Evolutionary conservation across 2,329 filamentous ascomycete species (phyloP).

Genomic region (Fusarium proliferatum): DNA sequence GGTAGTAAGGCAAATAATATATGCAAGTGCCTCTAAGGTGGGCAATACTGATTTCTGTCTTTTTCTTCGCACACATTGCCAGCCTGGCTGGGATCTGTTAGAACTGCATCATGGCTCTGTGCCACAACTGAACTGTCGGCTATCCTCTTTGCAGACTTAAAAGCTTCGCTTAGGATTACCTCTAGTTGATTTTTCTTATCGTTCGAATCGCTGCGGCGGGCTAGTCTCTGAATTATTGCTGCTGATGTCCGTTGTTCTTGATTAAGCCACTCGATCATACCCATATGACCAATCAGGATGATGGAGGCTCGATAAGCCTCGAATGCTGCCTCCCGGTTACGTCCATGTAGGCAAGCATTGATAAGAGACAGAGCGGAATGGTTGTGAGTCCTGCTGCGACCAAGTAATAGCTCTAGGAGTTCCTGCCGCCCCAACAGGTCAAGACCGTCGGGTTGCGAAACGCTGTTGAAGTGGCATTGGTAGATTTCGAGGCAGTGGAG

Average conservation of each 20-base stretch:
- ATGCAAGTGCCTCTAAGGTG: neutral
- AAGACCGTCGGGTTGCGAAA: neutral
- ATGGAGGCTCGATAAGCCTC: slow-evolving; percentile 45
- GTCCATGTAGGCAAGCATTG: slow-evolving; percentile 17
- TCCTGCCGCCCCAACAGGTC: slow-evolving; percentile 33
- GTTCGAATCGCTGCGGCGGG: neutral
- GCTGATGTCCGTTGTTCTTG: slow-evolving; percentile 45
- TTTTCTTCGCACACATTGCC: neutral
- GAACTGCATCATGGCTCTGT: slow-evolving; percentile 15
- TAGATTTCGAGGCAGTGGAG: slow-evolving; percentile 36
- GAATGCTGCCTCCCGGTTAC: slow-evolving; percentile 1
- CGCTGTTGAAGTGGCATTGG: slow-evolving; percentile 11
- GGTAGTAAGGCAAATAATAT: neutral
- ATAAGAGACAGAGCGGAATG: slow-evolving; percentile 44
- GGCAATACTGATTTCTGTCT: neutral
- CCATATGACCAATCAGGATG: slow-evolving; percentile 46
- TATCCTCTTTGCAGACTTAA: slow-evolving; percentile 29
- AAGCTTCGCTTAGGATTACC: slow-evolving; percentile 14
- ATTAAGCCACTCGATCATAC: slow-evolving; percentile 47
- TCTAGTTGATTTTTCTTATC: neutral
- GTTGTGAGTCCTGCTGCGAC: slow-evolving; percentile 37
- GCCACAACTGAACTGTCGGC: slow-evolving; percentile 33
- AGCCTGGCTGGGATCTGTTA: slow-evolving; percentile 29
- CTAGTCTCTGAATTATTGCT: slow-evolving; percentile 1
- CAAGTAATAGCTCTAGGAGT: slow-evolving; percentile 47